phyloP scores from a whole-genome alignment of 805 yeast species.

The Kodamaea fukazawae region DNA sequence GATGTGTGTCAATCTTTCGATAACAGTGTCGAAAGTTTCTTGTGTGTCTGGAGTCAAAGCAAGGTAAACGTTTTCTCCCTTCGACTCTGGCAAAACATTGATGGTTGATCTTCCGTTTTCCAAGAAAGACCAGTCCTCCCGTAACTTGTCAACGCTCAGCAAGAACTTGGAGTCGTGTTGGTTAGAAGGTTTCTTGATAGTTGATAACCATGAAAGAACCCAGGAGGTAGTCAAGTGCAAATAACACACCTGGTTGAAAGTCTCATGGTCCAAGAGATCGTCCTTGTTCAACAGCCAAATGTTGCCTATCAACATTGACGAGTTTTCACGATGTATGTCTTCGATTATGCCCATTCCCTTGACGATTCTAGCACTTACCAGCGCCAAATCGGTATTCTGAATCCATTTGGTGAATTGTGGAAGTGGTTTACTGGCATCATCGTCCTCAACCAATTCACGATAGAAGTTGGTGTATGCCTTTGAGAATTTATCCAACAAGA shows the following conservation, averaged over 20 bases:
- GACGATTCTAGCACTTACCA: constrained; percentile 14
- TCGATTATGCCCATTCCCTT: constrained; percentile 12
- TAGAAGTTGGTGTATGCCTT: constrained; percentile 33
- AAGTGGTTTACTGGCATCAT: constrained; percentile 18
- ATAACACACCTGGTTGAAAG: constrained; percentile 50
- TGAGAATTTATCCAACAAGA: constrained; percentile 35
- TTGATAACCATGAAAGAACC: constrained; percentile 60
- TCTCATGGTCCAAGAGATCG: constrained; percentile 53
- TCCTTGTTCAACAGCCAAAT: constrained; percentile 34
- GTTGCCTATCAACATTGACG: constrained; percentile 11
- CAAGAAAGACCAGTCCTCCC: constrained; percentile 41
- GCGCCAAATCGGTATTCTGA: constrained; percentile 27
- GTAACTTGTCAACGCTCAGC: constrained; percentile 30
- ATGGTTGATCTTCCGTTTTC: constrained; percentile 35
- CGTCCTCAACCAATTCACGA: constrained; percentile 34
- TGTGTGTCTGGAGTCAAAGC: constrained; percentile 32
- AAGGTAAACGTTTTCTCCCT: constrained; percentile 27
- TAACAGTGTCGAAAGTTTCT: constrained; percentile 34
- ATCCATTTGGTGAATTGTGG: constrained; percentile 35
- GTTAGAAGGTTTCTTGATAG: constrained; percentile 41
- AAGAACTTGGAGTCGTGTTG: constrained; percentile 21
- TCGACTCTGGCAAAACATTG: constrained; percentile 9
- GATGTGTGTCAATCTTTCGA: constrained; percentile 33
- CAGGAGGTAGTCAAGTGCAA: constrained; percentile 55
- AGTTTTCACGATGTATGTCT: constrained; percentile 1